Base-by-base conservation (phyloP, 495 filamentous ascomycete species). In the Daldinia caldariorum region DNA sequence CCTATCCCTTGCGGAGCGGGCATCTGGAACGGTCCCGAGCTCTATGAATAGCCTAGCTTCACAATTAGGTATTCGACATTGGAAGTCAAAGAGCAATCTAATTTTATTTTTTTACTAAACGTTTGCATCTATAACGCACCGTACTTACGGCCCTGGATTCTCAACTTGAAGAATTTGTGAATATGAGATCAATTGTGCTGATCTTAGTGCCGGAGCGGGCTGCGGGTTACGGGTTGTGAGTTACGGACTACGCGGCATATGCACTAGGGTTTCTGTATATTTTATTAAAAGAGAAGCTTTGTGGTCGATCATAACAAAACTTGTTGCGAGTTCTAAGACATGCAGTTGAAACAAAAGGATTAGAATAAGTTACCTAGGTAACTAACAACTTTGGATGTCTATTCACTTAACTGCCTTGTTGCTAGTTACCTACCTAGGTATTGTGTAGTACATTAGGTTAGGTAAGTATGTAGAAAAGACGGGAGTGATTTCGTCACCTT, bases 261-360 rank as follows among this genome's bases (percentile, higher is more conserved):
- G 62, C 63, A 66, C 61, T 61, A 66, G 56, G 57, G 39, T 61
- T 50, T 37, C 61, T 58, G 51, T 57, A 58, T 16, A 53, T 26
- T 32, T 26, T n/a, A 49, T 38, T 22, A 66, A 63, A 58, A 18
- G 14, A 67, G 63, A 66, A 71, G 54, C 34, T 37, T n/a, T n/a
- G 34, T 47, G 57, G 69, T 31, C 64, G 69, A 68, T 72, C 69
- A 58, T 34, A 61, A 65, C 59, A 67, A 71, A 60, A 62, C 13
- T 54, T 39, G 45, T 66, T 61, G 38, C 29, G 34, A 63, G 45
- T 71, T 31, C 31, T 37, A 34, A 60, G 49, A 67, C 63, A 63
- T 56, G 29, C 16, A 12, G 49, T 13, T 18, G 31, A 49, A 60
- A 37, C 6, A 38, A 55, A 57, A 54, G 43, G n/a, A 58, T 61